Evolutionary conservation across 1,284 basidiomycete species (phyloP), one percentile per base, ranked within the genome.

Genomic region (Heterobasidion irregulare): DNA sequence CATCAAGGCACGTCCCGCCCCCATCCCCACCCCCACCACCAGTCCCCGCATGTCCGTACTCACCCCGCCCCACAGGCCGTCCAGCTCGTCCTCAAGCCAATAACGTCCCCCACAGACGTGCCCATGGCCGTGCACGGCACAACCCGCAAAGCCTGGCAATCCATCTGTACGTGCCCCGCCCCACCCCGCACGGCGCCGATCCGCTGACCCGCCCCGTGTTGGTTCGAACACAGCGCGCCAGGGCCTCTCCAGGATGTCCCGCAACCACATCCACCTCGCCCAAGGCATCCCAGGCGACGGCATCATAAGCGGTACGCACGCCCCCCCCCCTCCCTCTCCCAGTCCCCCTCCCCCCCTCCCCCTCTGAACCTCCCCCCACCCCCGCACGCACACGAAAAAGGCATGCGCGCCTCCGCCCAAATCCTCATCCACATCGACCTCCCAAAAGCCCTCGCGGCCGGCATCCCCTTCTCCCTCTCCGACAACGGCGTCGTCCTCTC

Each of bases 191-290:
- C 19, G 19, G 19, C 19, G 19, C 19, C 19, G 19, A 26, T 26
- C 35, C 55, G 13, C 50, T 57, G 34, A 9, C 12, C 47, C 43
- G 36, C 15, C 19, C 41, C 49, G 52, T 6, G 4, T 53, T 50
- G 34, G 47, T 47, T 35, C 36, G 7, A 52, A 44, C 47, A 43
- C 59, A 89, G 84, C 79, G 48, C 72, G 70, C 33, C 73, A 86
- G 62, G 93, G 92, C 0, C 70, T 96, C 13, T 91, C 85, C n/a
- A 84, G 78, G 58, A 95, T 94, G 93, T 77, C 70, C 13, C 78
- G 93, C 32, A 94, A 92, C 61, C 92, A 96, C 64, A 88, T 96
- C 51, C 94, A 96, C 66, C 77, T 95, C 10, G 92, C 94, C 0
- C 84, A 89, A 68, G 83, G 84, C 50, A 73, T 88, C 7, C 71